Percentiles rank a stretch among this genome's conserved stretches.
These are phyloP conservation scores for Coemansia sp. DNA, from an alignment of 192 early-diverging fungal species.

Conservation along the genomic window DNA sequence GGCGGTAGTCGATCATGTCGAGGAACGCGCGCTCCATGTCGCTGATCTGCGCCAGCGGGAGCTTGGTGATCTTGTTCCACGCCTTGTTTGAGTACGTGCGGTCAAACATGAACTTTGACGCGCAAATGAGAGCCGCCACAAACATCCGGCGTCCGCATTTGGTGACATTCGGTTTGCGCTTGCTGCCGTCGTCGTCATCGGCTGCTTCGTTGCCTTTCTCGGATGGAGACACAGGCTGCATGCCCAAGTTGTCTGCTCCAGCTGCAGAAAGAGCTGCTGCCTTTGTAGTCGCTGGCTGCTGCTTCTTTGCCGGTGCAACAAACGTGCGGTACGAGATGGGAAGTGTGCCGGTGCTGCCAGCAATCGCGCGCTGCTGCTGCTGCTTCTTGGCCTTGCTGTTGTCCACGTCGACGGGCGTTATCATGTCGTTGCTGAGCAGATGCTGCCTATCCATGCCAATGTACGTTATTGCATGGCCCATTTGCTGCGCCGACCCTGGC, in stretches of 20 bases:
- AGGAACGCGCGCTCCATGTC: constrained; percentile 80
- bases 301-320: constrained; percentile 17
- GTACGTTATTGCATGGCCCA: constrained; percentile 16
- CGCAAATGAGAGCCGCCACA: constrained; percentile 77
- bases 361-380: constrained; percentile 13
- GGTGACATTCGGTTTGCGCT: constrained; percentile 56
- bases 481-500: constrained; percentile 24
- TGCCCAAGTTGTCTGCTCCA: neutral
- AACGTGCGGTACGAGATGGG: constrained; percentile 41
- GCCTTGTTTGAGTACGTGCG: constrained; percentile 80
- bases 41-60: constrained; percentile 77
- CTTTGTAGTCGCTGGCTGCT: neutral
- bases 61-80: constrained; percentile 84
- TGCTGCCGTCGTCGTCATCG: neutral
- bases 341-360: constrained; percentile 27
- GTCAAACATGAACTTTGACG: constrained; percentile 87
- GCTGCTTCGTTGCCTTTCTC: neutral
- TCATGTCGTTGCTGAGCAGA: constrained; percentile 38
- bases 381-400: constrained; percentile 21
- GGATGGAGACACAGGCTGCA: neutral
- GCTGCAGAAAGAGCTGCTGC: neutral
- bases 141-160: constrained; percentile 82
- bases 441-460: constrained; percentile 37
- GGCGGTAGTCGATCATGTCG: constrained; percentile 71
- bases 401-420: constrained; percentile 20